phyloP scores from a whole-genome alignment of 108 stramenopile species.

The Nitzschia sp. region DNA sequence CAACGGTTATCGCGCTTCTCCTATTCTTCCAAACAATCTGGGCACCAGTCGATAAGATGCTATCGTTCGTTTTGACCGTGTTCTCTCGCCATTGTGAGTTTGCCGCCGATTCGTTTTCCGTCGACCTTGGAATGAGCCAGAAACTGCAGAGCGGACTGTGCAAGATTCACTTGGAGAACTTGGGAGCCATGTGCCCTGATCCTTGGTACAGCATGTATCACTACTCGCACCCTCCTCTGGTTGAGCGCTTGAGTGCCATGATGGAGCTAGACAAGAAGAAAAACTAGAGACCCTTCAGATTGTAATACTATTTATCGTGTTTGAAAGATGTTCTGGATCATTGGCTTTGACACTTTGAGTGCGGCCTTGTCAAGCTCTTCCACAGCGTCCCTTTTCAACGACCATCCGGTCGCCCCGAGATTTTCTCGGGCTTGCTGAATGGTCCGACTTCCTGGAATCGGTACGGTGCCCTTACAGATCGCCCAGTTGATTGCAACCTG shows the following conservation, averaged over 20 bases:
- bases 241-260: slow-evolving; percentile 95
- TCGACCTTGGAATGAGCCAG: slow-evolving; percentile 77
- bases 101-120: slow-evolving; percentile 94
- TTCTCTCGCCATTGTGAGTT: slow-evolving; percentile 90
- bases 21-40: slow-evolving; percentile 93
- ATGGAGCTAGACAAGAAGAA: slow-evolving; percentile 75
- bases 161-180: slow-evolving; percentile 96
- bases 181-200: slow-evolving; percentile 93
- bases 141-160: slow-evolving; percentile 89
- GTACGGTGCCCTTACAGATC: slow-evolving; percentile 85
- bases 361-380: slow-evolving; percentile 74
- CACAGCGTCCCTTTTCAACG: slow-evolving; percentile 57
- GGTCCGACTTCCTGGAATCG: slow-evolving; percentile 80
- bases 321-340: slow-evolving; percentile 91
- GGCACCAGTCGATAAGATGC: slow-evolving; percentile 96
- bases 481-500: slow-evolving; percentile 94
- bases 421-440: slow-evolving; percentile 72
- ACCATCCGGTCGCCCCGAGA: slow-evolving; percentile 67
- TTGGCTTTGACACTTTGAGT: slow-evolving; percentile 65
- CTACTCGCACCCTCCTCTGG: slow-evolving; percentile 96
- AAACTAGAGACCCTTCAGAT: slow-evolving; percentile 25
- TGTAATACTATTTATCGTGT: slow-evolving; percentile 45
- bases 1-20: slow-evolving; percentile 89
- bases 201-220: slow-evolving; percentile 92
- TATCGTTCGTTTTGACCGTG: slow-evolving; percentile 88